Conservation (phyloP, 2,329 filamentous ascomycete genomes). For the Karstenula rhodostoma region DNA sequence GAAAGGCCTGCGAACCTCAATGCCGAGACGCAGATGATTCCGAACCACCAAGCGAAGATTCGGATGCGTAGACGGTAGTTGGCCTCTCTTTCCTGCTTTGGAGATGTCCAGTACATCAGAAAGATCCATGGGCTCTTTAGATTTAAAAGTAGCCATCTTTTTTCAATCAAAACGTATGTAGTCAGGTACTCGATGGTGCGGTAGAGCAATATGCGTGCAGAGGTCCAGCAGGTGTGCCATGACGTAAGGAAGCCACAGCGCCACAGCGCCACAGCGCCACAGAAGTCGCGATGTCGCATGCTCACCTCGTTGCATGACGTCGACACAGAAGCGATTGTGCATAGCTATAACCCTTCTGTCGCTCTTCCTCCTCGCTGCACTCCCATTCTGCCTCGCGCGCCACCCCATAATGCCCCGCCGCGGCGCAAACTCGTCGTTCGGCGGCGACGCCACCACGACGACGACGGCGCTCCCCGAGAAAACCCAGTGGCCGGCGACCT, state of each 20-base stretch:
- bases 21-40: not conserved
- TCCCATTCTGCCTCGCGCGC: not conserved
- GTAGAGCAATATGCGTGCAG: too few species aligned
- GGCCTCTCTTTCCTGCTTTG: too few species aligned
- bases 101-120: too few species aligned
- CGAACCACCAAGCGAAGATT: not conserved
- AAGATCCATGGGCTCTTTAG: too few species aligned
- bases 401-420: slow-evolving; percentile 41
- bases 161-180: too few species aligned
- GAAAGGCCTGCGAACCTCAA: not conserved
- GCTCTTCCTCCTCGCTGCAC: not conserved
- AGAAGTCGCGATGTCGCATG: not conserved
- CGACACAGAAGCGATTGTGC: not conserved
- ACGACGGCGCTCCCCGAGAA: slow-evolving; percentile 47
- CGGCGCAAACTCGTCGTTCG: slow-evolving; percentile 22
- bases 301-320: not conserved
- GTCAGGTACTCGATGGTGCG: too few species aligned
- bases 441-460: slow-evolving; percentile 36
- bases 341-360: not conserved
- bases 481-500: slow-evolving; percentile 59
- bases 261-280: not conserved
- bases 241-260: slow-evolving; percentile 3
- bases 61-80: too few species aligned
- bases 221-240: too few species aligned
- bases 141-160: too few species aligned